phyloP scores from a whole-genome alignment of 176 grass and related monocot species.

The Musa beccarii region DNA sequence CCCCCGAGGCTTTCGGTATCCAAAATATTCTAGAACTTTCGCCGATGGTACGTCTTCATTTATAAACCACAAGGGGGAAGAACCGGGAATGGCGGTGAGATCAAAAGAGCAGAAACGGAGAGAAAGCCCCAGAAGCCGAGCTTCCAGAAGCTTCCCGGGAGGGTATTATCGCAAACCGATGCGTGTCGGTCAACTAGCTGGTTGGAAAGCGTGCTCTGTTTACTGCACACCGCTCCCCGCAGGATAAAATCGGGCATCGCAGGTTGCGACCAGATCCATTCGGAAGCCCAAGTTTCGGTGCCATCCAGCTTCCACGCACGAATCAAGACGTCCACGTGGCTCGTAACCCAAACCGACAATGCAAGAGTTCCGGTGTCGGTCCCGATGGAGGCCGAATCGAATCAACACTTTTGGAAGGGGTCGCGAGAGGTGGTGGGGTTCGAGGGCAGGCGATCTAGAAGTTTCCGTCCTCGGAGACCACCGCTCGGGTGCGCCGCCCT shows the following conservation, averaged over 20 bases:
- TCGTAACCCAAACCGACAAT: too few relatives aligned
- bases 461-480: background rate
- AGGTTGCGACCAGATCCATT: background rate
- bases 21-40: background rate
- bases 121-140: background rate
- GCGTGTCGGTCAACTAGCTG: background rate
- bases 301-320: background rate
- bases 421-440: too few relatives aligned
- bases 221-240: too few relatives aligned
- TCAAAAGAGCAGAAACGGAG: background rate
- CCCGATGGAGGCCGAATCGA: too few relatives aligned
- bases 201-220: too few relatives aligned
- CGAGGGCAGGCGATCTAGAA: background rate
- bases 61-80: background rate
- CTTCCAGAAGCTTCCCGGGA: constrained; percentile 2
- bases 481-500: background rate
- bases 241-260: too few relatives aligned
- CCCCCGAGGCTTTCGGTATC: background rate
- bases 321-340: too few relatives aligned
- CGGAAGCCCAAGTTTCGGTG: background rate
- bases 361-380: too few relatives aligned
- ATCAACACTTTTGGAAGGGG: too few relatives aligned
- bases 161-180: background rate
- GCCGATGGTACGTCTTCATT: background rate
- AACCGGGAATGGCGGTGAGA: background rate